phyloP scores from a whole-genome alignment of 768 basidiomycete species.

The Rhodotorula babjevae region DNA sequence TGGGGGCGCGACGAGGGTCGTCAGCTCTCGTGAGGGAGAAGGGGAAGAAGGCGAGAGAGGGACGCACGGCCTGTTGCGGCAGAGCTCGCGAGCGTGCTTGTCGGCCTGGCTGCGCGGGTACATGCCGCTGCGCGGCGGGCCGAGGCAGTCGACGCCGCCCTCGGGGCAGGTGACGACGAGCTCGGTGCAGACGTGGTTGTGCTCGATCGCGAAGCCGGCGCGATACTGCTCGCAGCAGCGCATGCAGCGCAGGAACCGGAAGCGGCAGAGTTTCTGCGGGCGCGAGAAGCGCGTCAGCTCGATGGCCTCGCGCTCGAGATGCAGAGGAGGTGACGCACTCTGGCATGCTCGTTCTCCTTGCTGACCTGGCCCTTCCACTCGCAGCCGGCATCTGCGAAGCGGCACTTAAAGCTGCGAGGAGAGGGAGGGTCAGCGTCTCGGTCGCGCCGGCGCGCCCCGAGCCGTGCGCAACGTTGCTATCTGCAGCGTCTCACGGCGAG shows the following conservation, averaged over 20 bases:
- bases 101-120: neutral
- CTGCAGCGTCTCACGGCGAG: too few species aligned
- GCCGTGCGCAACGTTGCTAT: neutral
- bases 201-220: neutral
- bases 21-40: neutral
- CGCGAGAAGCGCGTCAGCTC: neutral
- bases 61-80: neutral
- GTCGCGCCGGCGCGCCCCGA: too few species aligned
- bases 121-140: neutral
- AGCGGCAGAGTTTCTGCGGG: neutral
- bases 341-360: neutral
- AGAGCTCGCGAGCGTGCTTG: neutral
- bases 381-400: neutral
- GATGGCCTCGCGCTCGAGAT: neutral
- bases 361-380: neutral
- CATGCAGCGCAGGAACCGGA: neutral
- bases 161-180: neutral
- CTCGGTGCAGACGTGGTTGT: neutral
- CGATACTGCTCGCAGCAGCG: neutral
- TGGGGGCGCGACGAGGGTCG: neutral
- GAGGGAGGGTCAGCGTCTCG: neutral
- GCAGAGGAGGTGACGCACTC: neutral
- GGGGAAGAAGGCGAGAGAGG: neutral
- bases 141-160: neutral
- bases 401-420: slow-evolving; percentile 2